Percentiles rank a stretch among this genome's conserved stretches.
Evolutionary conservation across 352 stramenopile genomes (phyloP).

Genomic region (Phytophthora nicotianae): DNA sequence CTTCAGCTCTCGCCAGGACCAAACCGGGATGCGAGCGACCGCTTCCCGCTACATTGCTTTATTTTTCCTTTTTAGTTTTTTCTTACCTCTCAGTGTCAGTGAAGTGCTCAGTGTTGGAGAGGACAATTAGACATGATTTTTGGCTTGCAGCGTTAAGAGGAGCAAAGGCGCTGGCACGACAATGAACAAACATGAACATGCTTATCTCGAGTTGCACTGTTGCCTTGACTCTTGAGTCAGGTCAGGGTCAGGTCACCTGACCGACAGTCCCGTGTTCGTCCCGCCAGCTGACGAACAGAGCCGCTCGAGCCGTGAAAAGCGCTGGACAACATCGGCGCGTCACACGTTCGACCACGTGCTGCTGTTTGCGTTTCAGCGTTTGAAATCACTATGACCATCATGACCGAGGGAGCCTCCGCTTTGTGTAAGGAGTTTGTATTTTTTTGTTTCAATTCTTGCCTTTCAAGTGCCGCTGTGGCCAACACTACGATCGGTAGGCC

Average conservation of each 20-base stretch:
- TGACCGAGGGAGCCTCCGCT: too few relatives aligned
- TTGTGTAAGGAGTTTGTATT: conserved; percentile 31
- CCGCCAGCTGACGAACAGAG: conserved; percentile 13
- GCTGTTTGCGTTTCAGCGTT: conserved; percentile 21
- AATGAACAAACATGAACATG: conserved; percentile 24
- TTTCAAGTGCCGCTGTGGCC: conserved; percentile 6
- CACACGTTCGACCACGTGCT: conserved; percentile 14
- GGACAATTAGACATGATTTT: conserved; percentile 42
- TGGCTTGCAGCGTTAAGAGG: conserved; percentile 26
- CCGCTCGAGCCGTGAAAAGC: conserved; percentile 11
- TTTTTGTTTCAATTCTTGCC: conserved; percentile 29
- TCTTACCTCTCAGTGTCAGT: conserved; percentile 46
- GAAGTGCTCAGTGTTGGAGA: conserved; percentile 57
- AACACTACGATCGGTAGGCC: conserved; percentile 34
- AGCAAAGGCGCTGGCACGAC: background rate
- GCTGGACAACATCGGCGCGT: conserved; percentile 29
- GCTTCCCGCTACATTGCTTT: conserved; percentile 30
- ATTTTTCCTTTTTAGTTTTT: conserved; percentile 25
- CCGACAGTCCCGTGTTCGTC: conserved; percentile 16
- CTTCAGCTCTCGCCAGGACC: conserved; percentile 16
- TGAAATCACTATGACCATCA: conserved; percentile 11
- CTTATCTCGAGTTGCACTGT: background rate
- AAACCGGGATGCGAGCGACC: conserved; percentile 10
- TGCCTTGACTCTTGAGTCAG: too few relatives aligned
- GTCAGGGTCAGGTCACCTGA: too few relatives aligned